Evolutionary conservation across 192 early-diverging fungal genomes (phyloP).

Genomic region (Coemansia sp.): DNA sequence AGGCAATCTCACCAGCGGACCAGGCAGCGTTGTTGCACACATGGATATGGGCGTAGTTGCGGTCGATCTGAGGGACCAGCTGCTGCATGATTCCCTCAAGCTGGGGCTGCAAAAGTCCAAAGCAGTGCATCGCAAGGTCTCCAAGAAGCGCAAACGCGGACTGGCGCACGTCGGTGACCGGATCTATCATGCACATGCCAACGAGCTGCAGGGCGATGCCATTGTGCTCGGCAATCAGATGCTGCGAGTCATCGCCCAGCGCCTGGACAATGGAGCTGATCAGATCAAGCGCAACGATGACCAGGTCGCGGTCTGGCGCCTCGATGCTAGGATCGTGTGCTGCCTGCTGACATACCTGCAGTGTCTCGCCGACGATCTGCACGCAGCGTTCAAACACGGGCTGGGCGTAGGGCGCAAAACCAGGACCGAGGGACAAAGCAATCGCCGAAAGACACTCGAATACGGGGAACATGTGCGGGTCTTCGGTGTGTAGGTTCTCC

Average conservation of each 20-base stretch:
- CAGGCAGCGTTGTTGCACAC: constrained; percentile 99
- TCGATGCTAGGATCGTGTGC: constrained; percentile 55
- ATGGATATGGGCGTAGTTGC: constrained; percentile 59
- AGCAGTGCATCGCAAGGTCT: constrained; percentile 92
- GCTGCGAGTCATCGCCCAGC: constrained; percentile 72
- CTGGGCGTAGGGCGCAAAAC: constrained; percentile 82
- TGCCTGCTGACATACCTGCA: constrained; percentile 66
- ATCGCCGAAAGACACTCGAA: constrained; percentile 91
- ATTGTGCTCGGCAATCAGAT: constrained; percentile 70
- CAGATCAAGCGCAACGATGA: constrained; percentile 95
- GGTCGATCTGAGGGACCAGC: constrained; percentile 73
- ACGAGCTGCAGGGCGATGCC: constrained; percentile 75
- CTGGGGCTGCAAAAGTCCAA: constrained; percentile 77
- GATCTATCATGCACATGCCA: constrained; percentile 76
- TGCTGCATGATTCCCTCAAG: constrained; percentile 79
- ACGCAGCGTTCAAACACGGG: constrained; percentile 89
- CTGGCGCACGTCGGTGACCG: constrained; percentile 83
- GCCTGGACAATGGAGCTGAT: constrained; percentile 93
- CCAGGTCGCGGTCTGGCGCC: constrained; percentile 90
- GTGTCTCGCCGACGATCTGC: constrained; percentile 78
- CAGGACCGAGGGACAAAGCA: constrained; percentile 80
- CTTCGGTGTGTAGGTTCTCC: constrained; percentile 75
- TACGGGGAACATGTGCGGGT: constrained; percentile 92
- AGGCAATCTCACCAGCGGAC: constrained; percentile 95
- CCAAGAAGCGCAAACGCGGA: constrained; percentile 95